A percentile compares a stretch with the other conserved stretches of the same genome.
Evolutionary conservation across 192 early-diverging fungal species (phyloP).

Genomic region (Coemansia sp.): DNA sequence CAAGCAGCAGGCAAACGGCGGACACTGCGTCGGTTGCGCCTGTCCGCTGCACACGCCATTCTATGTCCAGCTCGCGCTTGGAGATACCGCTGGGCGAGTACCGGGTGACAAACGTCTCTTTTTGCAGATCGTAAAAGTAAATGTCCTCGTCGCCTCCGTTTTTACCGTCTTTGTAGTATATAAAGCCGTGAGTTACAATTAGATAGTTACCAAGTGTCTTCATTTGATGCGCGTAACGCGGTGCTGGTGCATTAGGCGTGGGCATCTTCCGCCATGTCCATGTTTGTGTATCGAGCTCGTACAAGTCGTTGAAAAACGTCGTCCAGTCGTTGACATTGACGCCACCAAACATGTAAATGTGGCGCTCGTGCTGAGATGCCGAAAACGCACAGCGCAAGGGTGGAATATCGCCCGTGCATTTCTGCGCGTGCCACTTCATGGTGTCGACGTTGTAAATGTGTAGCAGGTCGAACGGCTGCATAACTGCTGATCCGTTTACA

Average conservation of each 20-base stretch:
- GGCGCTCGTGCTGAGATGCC: slow-evolving; percentile 14
- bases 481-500: slow-evolving; percentile 9
- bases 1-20: slow-evolving; percentile 24
- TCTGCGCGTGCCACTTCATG: slow-evolving; percentile 24
- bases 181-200: slow-evolving; percentile 36
- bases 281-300: slow-evolving; percentile 32
- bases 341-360: slow-evolving; percentile 41
- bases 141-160: slow-evolving; percentile 27
- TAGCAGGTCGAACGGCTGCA: slow-evolving; percentile 21
- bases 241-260: slow-evolving; percentile 23
- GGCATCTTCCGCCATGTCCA: slow-evolving; percentile 42
- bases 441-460: slow-evolving; percentile 40
- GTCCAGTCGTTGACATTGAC: slow-evolving; percentile 36
- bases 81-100: slow-evolving; percentile 39
- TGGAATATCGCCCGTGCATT: slow-evolving; percentile 38
- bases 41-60: slow-evolving; percentile 25
- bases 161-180: slow-evolving; percentile 5
- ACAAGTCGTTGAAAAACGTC: slow-evolving; percentile 26
- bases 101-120: slow-evolving; percentile 25
- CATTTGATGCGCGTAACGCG: slow-evolving; percentile 52
- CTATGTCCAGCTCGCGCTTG: slow-evolving; percentile 26
- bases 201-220: slow-evolving; percentile 42
- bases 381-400: slow-evolving; percentile 25
- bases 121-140: slow-evolving; percentile 42
- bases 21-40: slow-evolving; percentile 19